Conservation (phyloP, 75 land plant species). For the Cunninghamia lanceolata region DNA sequence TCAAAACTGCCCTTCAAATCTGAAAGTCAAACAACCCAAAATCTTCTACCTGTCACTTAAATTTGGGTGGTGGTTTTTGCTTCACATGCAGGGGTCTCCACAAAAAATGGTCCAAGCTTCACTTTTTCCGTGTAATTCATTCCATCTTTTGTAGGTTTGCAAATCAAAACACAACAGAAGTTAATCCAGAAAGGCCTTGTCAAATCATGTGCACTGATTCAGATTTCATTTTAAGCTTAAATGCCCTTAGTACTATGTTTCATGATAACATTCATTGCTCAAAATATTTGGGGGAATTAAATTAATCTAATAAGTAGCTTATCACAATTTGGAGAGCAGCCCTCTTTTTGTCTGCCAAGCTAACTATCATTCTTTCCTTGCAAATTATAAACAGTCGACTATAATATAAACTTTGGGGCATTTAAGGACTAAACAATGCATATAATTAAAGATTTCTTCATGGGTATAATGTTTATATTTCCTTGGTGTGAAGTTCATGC, state of each 20-base stretch:
- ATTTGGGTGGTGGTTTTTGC: background rate
- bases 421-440: background rate
- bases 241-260: background rate
- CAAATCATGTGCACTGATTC: background rate
- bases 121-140: background rate
- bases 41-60: background rate
- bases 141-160: background rate
- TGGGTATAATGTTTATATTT: background rate
- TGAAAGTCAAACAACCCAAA: background rate
- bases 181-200: background rate
- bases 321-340: background rate
- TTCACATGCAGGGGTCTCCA: background rate
- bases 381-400: no score
- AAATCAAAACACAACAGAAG: background rate
- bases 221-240: background rate
- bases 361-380: background rate
- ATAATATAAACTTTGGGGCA: background rate
- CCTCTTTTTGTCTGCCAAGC: background rate
- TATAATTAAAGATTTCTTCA: no score
- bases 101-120: background rate
- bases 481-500: background rate
- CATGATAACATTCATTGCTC: background rate
- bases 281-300: background rate
- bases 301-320: background rate
- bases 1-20: constrained; percentile 1